Evolutionary conservation across 1,284 basidiomycete species (phyloP), one percentile per base, ranked within the genome.

Genomic region (Ustilago sp.): DNA sequence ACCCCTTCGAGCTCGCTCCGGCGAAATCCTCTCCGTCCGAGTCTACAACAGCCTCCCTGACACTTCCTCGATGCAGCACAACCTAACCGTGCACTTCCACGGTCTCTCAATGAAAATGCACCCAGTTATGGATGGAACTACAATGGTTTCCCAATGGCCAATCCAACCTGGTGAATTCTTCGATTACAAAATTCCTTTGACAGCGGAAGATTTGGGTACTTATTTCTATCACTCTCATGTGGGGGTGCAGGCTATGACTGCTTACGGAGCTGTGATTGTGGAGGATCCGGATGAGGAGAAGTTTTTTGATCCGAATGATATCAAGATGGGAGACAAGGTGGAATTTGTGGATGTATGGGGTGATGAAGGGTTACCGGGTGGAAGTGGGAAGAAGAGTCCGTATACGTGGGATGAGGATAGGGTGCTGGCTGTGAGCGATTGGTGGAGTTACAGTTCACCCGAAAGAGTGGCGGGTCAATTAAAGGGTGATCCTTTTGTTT

Each of bases 191-290:
- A 77, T 81, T 9, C 56, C 64, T 9, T 50, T 77, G 8, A 63
- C 63, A 3, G 47, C 54, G 0, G 65, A 74, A 19, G 74, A 76
- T 13, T 53, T 51, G 15, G 77, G 68, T 2, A 73, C 69, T 13
- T 80, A 68, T 53, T 67, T 69, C 17, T 83, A 80, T 59, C 83
- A 85, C 50, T 47, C 69, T 3, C 83, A 85, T 53, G 80, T 80
- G 12, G 82, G 78, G 0, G 53, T 77, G 17, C 77, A 83, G 43
- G 56, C 73, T 2, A 77, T 76, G 64, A 81, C 73, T 2, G 81
- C 77, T 12, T 69, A 79, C 19, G 83, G 80, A 3, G 68, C 59
- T 5, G 51, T 85, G 34, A 68, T 85, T 41, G 68, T 85, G 5
- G 79, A 81, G 31, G 77, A 80, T 51, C 61, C 68, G 5, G 23